Base-by-base conservation (phyloP, 176 grass and related monocot species). In the Musa acuminata region DNA sequence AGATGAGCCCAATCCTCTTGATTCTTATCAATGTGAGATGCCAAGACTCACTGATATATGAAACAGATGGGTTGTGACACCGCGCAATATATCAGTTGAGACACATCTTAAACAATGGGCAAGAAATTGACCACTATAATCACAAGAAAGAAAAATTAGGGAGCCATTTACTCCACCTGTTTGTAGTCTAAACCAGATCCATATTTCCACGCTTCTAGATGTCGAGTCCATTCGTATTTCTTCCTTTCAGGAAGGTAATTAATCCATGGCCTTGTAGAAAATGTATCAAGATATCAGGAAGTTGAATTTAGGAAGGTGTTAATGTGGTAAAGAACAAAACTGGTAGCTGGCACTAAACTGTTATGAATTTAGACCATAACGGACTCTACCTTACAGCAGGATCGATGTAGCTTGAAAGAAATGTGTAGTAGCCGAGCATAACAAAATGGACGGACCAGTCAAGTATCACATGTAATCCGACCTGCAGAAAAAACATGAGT, bases 121-220 rank as follows among this genome's bases (percentile, higher is more conserved):
- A 43, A 43, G 4, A 43, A 43, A 43, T 43, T 43, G 4, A 43
- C 35, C 35, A 6, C 35, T 43, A 43, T 43, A 43, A 43, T 43
- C 35, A 6, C 35, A 43, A 43, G 35, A 43, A 35, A 43, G 35
- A 43, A 64, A 62, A 20, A 10, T 13, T 64, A 8, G 22, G 20
- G 16, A 24, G 62, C 8, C 23, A 26, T 27, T 65, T 65, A 65
- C 2, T 65, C 21, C 8, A 49, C 76, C 72, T 89, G 85, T 21
- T 77, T 75, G 62, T 99, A 99, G 79, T 99, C 95, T 89, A 99
- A 87, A 67, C 95, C 91, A 49, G 88, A 83, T 80, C 95, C 95
- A 79, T 94, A 99, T 74, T 93, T 87, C 95, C 95, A 99, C 65
- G 88, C 90, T 83, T 99, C 95, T 68, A 99, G 79, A 75, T 91